Conservation (phyloP, 1,139 yeast species). For the Maudiozyma humilis region DNA sequence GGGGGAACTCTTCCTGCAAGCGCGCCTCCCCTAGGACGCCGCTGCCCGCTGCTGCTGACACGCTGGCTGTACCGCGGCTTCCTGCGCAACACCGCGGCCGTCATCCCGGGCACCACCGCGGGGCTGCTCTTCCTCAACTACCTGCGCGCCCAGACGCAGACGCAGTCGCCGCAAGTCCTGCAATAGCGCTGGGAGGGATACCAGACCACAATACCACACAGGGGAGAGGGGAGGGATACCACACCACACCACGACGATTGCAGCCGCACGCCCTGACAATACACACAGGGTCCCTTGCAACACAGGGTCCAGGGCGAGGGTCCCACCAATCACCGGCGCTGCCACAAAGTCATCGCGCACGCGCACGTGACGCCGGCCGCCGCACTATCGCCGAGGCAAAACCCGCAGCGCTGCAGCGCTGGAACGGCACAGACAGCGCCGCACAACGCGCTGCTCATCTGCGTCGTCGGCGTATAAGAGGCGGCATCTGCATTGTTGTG, state of each 20-base stretch:
- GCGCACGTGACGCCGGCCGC: too few species aligned
- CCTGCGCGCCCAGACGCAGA: constrained; percentile 2
- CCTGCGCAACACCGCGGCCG: constrained; percentile 1
- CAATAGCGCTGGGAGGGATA: neutral
- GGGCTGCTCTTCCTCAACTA: constrained; percentile 5
- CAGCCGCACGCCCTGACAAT: too few species aligned
- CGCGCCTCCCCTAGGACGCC: too few species aligned
- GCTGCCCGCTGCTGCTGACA: neutral
- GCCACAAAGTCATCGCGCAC: neutral
- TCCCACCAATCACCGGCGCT: neutral
- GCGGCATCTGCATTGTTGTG: too few species aligned
- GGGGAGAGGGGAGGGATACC: neutral
- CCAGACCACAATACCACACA: neutral
- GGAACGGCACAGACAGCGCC: too few species aligned
- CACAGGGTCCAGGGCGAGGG: too few species aligned
- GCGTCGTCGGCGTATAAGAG: too few species aligned
- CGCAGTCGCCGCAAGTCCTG: neutral
- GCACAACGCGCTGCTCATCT: too few species aligned
- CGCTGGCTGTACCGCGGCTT: constrained; percentile 7
- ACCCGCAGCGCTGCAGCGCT: too few species aligned
- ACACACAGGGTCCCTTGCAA: too few species aligned
- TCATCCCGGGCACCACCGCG: constrained; percentile 6
- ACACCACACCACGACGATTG: neutral
- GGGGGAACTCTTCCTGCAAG: neutral
- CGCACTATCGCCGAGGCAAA: too few species aligned